Base-by-base conservation (phyloP, 495 filamentous ascomycete species). In the Xylaria flabelliformis region DNA sequence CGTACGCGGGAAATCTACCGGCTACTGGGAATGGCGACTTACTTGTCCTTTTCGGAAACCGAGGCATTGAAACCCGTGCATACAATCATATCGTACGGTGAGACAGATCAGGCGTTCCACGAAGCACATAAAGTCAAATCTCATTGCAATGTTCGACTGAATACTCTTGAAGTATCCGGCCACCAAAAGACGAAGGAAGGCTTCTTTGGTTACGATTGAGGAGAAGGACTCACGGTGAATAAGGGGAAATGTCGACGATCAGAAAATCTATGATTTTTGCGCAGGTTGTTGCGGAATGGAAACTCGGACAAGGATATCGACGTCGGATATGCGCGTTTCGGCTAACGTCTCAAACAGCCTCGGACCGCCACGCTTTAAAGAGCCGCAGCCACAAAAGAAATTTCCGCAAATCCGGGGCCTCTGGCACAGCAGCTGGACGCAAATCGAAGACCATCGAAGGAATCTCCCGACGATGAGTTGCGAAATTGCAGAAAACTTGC, bases 251-350 rank as follows among this genome's bases (percentile, higher is more conserved):
- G 6, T 21, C 17, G 17, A 50, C 17, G 8, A 1, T 21, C 21
- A 39, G 10, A 53, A 53, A 53, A 8, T 3, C 2, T 24, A 12
- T 10, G 6, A 9, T 24, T 55, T 55, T 13, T 53, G 21, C 48
- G 9, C n/a, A 51, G 19, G 19, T 9, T 55, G 26, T 24, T n/a
- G 51, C 10, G 51, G 9, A 10, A 4, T 26, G 51, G 21, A 15
- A 55, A 4, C 26, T 13, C 21, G 21, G 21, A 59, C 55, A 36
- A 59, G 55, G 55, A 59, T 36, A 59, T 3, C 55, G 29, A n/a
- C 55, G 32, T 59, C 55, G 55, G 55, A 36, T 7, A 59, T 56
- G 29, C 32, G 55, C 55, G 15, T 34, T 19, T 59, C 55, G 55
- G 55, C 55, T 59, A 59, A 59, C 29, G 1, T 32, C 17, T 34